These are phyloP conservation scores for Tetrahymena borealis DNA, from an alignment of 73 alveolate species.

Conservation along the genomic window DNA sequence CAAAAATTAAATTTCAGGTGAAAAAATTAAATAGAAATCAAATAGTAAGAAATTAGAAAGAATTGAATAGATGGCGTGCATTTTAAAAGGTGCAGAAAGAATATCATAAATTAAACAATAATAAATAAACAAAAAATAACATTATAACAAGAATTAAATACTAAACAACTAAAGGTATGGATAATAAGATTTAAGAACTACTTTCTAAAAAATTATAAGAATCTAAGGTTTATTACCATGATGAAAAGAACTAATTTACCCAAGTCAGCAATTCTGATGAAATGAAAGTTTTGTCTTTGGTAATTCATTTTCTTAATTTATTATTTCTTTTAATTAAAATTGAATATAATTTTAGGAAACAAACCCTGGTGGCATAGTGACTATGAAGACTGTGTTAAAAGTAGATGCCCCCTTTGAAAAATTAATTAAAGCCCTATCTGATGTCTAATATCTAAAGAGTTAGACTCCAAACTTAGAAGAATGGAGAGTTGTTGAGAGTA, in stretches of 20 bases:
- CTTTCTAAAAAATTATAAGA: too few relatives aligned
- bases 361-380: background rate
- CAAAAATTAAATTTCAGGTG: background rate
- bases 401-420: background rate
- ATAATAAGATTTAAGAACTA: too few relatives aligned
- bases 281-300: background rate
- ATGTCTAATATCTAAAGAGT: background rate
- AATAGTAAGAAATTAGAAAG: background rate
- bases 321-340: background rate
- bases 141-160: too few relatives aligned
- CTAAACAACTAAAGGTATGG: too few relatives aligned
- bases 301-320: background rate
- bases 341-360: background rate
- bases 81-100: background rate
- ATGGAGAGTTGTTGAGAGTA: background rate
- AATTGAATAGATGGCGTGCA: background rate
- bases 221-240: too few relatives aligned
- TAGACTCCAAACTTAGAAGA: background rate
- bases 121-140: too few relatives aligned
- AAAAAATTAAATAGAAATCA: background rate
- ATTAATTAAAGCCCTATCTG: background rate
- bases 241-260: too few relatives aligned
- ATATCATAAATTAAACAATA: too few relatives aligned
- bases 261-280: too few relatives aligned
- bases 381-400: background rate